These are phyloP conservation scores for Lepidium didymum DNA, from an alignment of 345 rosid genomes.

Conservation along the genomic window DNA sequence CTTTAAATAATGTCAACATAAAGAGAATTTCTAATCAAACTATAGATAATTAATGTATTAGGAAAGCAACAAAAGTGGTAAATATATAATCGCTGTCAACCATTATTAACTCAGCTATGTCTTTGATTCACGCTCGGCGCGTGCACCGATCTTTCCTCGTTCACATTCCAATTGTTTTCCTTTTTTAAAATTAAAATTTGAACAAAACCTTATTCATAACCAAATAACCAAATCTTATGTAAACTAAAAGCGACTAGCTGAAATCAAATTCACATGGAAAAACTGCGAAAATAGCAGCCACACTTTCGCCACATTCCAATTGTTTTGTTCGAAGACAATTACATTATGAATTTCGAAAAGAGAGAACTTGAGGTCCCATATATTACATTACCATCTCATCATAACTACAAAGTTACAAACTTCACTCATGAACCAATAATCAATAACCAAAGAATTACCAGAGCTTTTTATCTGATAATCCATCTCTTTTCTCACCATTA, in stretches of 20 bases:
- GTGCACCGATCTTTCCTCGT: background rate
- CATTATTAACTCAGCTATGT: slow-evolving; percentile 12
- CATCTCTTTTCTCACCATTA: slow-evolving; percentile 7
- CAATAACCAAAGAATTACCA: slow-evolving; percentile 13
- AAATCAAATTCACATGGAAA: too few relatives aligned
- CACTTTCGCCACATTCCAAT: slow-evolving; percentile 18
- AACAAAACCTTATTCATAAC: too few relatives aligned
- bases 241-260: too few relatives aligned
- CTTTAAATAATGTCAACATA: background rate
- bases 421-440: slow-evolving; percentile 12
- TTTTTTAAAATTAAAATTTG: too few relatives aligned
- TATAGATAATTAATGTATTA: background rate
- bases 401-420: slow-evolving; percentile 21
- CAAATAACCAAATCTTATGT: too few relatives aligned
- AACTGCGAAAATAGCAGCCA: too few relatives aligned
- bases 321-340: background rate
- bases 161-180: slow-evolving; percentile 15
- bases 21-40: background rate
- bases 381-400: slow-evolving; percentile 13
- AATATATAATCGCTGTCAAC: slow-evolving; percentile 21
- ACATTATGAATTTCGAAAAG: background rate
- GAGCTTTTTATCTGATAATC: background rate
- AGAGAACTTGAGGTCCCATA: background rate
- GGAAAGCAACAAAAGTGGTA: background rate
- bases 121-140: slow-evolving; percentile 21